These are phyloP conservation scores for Xylaria sp. DNA, from an alignment of 2,329 filamentous ascomycete genomes.

Conservation along the genomic window DNA sequence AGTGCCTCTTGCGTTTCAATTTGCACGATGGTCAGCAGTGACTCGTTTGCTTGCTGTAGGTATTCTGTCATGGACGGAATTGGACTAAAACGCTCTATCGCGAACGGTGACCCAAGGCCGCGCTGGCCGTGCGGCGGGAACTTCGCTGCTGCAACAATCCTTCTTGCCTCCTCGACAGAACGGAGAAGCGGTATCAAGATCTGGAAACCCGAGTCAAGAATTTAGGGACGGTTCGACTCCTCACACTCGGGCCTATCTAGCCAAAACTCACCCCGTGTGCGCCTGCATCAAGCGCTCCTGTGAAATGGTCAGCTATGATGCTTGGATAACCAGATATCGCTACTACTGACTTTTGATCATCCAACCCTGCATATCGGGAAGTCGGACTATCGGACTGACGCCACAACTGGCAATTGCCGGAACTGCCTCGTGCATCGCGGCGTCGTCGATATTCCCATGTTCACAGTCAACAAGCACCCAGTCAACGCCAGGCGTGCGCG, in stretches of 20 bases:
- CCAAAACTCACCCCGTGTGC: slow-evolving; percentile 63
- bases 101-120: slow-evolving; percentile 67
- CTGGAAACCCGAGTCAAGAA: slow-evolving; percentile 45
- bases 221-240: not conserved
- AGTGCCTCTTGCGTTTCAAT: slow-evolving; percentile 74
- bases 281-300: slow-evolving; percentile 67
- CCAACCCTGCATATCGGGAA: slow-evolving; percentile 67
- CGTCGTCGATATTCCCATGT: slow-evolving; percentile 67
- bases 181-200: slow-evolving; percentile 66
- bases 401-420: slow-evolving; percentile 66
- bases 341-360: slow-evolving; percentile 65
- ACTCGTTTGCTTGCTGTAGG: slow-evolving; percentile 66
- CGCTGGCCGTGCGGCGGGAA: slow-evolving; percentile 66
- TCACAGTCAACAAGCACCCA: slow-evolving; percentile 73
- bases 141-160: slow-evolving; percentile 63
- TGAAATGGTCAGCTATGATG: slow-evolving; percentile 37
- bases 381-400: slow-evolving; percentile 65
- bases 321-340: not conserved
- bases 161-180: slow-evolving; percentile 63
- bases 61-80: slow-evolving; percentile 65
- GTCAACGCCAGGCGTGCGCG: slow-evolving; percentile 68
- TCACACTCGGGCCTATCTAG: not conserved
- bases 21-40: slow-evolving; percentile 72
- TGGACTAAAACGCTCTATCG: slow-evolving; percentile 61
- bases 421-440: slow-evolving; percentile 68